These are phyloP conservation scores for Blastocladiella emersonii DNA, from an alignment of 371 early-diverging fungal species.

Conservation along the genomic window DNA sequence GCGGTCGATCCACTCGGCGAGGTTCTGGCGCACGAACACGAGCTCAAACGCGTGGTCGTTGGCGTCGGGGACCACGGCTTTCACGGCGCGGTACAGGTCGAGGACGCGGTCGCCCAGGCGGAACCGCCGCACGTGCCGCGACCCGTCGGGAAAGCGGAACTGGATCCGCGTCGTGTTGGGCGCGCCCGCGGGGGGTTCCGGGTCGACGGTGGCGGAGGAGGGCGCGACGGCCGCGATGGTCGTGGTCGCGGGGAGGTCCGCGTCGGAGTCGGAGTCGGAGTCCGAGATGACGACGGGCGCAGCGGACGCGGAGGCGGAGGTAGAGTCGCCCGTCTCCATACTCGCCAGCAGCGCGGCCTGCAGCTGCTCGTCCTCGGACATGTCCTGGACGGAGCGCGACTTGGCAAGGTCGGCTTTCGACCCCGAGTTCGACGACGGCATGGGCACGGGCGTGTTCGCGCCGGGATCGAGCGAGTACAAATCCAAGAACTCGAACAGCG, in stretches of 20 bases:
- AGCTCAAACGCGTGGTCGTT: constrained; percentile 22
- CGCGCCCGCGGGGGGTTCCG: constrained; percentile 16
- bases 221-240: background rate
- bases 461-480: constrained; percentile 14
- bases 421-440: constrained; percentile 13
- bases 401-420: too few species aligned
- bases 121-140: constrained; percentile 20
- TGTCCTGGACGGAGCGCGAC: too few species aligned
- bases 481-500: constrained; percentile 25
- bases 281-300: background rate
- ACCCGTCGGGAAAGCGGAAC: constrained; percentile 28
- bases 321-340: constrained; percentile 8
- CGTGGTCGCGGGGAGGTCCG: background rate
- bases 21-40: background rate
- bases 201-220: background rate
- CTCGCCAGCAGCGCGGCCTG: constrained; percentile 62
- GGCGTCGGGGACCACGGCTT: constrained; percentile 11
- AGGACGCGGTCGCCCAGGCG: constrained; percentile 18
- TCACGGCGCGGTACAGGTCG: constrained; percentile 23
- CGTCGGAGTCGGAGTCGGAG: constrained; percentile 1
- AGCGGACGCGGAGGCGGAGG: background rate
- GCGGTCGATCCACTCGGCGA: background rate
- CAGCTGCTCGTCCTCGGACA: constrained; percentile 70
- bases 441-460: constrained; percentile 13
- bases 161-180: constrained; percentile 21